Conservation (phyloP, 2,329 filamentous ascomycete genomes). For the Cladosporium sp. region DNA sequence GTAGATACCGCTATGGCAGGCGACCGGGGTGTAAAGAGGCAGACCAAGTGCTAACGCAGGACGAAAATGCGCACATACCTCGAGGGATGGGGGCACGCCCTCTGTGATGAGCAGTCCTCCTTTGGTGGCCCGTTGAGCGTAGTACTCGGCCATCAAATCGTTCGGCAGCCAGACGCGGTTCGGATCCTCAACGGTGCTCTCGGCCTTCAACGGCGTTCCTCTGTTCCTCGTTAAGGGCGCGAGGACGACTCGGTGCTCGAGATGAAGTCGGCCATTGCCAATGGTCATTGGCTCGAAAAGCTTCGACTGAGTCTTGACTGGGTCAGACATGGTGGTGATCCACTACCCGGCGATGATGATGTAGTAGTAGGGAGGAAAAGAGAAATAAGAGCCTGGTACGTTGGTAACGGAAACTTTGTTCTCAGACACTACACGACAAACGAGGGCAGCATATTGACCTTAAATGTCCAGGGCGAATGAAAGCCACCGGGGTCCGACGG, state of each 20-base stretch:
- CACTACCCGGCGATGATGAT: not conserved
- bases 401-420: not conserved
- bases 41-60: too few relatives aligned
- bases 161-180: slow-evolving; percentile 28
- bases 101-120: slow-evolving; percentile 33
- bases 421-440: too few relatives aligned
- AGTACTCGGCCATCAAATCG: slow-evolving; percentile 37
- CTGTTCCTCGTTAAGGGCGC: slow-evolving; percentile 54
- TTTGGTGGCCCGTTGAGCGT: slow-evolving; percentile 29
- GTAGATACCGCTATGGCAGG: too few relatives aligned
- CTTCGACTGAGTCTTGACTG: not conserved
- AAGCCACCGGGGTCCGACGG: too few relatives aligned
- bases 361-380: too few relatives aligned
- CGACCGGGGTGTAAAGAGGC: too few relatives aligned
- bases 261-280: slow-evolving; percentile 38
- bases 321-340: not conserved
- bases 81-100: slow-evolving; percentile 29
- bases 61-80: slow-evolving; percentile 1
- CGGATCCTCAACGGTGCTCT: slow-evolving; percentile 44
- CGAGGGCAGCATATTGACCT: too few relatives aligned
- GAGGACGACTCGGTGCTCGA: slow-evolving; percentile 53
- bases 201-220: slow-evolving; percentile 38
- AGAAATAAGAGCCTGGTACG: not conserved
- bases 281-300: slow-evolving; percentile 44
- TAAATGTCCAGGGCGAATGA: too few relatives aligned